Conservation (phyloP, 495 filamentous ascomycete genomes). For the Lepidopterella palustris region DNA sequence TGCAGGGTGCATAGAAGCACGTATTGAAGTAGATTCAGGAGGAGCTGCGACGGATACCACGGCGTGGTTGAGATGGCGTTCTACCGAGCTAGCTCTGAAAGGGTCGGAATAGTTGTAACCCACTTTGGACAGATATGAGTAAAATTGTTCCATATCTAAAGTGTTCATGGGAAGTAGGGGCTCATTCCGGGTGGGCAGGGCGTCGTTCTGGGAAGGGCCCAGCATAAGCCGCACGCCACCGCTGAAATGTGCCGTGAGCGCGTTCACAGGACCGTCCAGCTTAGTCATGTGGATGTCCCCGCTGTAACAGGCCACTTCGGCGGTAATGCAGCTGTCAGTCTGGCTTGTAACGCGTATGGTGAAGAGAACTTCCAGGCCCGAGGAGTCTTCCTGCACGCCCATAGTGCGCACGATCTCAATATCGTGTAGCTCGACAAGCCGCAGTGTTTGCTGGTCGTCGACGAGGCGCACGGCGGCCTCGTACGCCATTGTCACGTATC, state of each 20-base stretch:
- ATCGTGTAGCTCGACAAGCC: constrained; percentile 22
- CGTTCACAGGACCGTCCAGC: not conserved
- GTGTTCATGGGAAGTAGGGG: not conserved
- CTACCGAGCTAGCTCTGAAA: not conserved
- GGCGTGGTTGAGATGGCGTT: too few relatives aligned
- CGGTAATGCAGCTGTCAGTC: too few relatives aligned
- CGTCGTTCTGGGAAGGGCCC: not conserved
- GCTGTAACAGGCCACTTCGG: too few relatives aligned
- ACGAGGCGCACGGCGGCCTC: not conserved
- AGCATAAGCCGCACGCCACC: not conserved
- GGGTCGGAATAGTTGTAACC: not conserved
- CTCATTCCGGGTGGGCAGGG: not conserved
- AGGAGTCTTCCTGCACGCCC: not conserved
- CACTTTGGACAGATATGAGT: not conserved
- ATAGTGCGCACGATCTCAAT: constrained; percentile 39
- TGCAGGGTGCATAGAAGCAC: not conserved
- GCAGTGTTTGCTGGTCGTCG: not conserved
- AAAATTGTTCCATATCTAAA: not conserved
- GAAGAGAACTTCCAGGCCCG: not conserved
- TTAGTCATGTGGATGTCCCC: too few relatives aligned
- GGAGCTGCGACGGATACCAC: too few relatives aligned
- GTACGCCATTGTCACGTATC: not conserved
- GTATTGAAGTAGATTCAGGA: too few relatives aligned
- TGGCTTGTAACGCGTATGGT: too few relatives aligned
- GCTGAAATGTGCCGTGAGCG: not conserved